Percentiles rank a stretch among this genome's conserved stretches.
phyloP scores from a whole-genome alignment of 2,329 filamentous ascomycete genomes.

The Diaporthe nobilis region DNA sequence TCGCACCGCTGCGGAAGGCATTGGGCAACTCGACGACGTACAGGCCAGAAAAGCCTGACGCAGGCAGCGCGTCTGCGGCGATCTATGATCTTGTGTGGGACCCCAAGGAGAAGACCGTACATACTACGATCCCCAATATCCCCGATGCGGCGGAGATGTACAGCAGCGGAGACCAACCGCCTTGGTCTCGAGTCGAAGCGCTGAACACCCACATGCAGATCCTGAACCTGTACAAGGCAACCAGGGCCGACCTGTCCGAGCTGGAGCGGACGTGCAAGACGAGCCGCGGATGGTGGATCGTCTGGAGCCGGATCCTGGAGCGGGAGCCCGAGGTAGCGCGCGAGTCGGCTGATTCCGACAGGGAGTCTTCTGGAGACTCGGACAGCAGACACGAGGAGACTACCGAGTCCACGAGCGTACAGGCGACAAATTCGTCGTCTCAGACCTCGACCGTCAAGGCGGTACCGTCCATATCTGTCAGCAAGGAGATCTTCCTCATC shows the following conservation, averaged over 20 bases:
- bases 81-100: slow-evolving; percentile 78
- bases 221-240: slow-evolving; percentile 67
- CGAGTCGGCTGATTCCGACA: neutral
- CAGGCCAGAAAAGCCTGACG: slow-evolving; percentile 64
- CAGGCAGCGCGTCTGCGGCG: slow-evolving; percentile 52
- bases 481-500: slow-evolving; percentile 74
- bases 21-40: slow-evolving; percentile 70
- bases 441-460: slow-evolving; percentile 26
- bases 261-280: slow-evolving; percentile 77
- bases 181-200: slow-evolving; percentile 74
- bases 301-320: slow-evolving; percentile 72
- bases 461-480: slow-evolving; percentile 44
- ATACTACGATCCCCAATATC: slow-evolving; percentile 77
- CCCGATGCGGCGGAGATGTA: slow-evolving; percentile 59
- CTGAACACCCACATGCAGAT: slow-evolving; percentile 76
- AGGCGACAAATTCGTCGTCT: slow-evolving; percentile 30
- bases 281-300: slow-evolving; percentile 77
- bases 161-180: slow-evolving; percentile 46
- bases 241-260: slow-evolving; percentile 59
- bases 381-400: slow-evolving; percentile 10
- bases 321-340: slow-evolving; percentile 44
- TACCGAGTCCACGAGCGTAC: slow-evolving; percentile 39
- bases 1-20: slow-evolving; percentile 70
- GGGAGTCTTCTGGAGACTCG: slow-evolving; percentile 34
- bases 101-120: slow-evolving; percentile 66